phyloP scores from a whole-genome alignment of 176 grass and related monocot genomes.

The maize (Zea mays) region DNA sequence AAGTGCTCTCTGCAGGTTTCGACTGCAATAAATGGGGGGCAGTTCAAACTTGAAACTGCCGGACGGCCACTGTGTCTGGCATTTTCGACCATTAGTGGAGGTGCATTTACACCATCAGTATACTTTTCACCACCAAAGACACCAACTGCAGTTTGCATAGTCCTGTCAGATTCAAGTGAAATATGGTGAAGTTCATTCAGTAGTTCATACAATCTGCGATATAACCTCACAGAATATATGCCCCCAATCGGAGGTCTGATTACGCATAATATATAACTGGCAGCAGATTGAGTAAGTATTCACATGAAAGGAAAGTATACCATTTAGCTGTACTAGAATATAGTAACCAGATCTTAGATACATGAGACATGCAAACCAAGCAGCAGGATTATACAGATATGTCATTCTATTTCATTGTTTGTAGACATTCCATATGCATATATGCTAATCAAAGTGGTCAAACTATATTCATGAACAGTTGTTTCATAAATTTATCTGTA shows the following conservation, averaged over 20 bases:
- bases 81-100: slow-evolving; percentile 74
- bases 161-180: slow-evolving; percentile 51
- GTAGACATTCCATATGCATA: background rate
- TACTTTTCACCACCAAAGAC: slow-evolving; percentile 86
- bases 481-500: background rate
- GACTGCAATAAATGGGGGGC: slow-evolving; percentile 72
- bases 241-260: background rate
- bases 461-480: background rate
- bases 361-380: background rate
- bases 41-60: slow-evolving; percentile 69
- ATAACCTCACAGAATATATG: background rate
- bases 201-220: slow-evolving; percentile 3
- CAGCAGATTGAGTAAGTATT: slow-evolving; percentile 4
- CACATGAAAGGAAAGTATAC: slow-evolving; percentile 1
- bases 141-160: slow-evolving; percentile 95
- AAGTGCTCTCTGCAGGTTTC: slow-evolving; percentile 76
- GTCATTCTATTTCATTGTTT: background rate
- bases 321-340: background rate
- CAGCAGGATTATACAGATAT: background rate
- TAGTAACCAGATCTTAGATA: background rate
- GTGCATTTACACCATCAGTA: slow-evolving; percentile 44
- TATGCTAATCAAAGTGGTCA: background rate
- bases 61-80: slow-evolving; percentile 50
- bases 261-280: background rate
- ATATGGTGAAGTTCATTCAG: slow-evolving; percentile 26